Conservation (phyloP, 805 yeast species). For the Ogataea populi-albae region DNA sequence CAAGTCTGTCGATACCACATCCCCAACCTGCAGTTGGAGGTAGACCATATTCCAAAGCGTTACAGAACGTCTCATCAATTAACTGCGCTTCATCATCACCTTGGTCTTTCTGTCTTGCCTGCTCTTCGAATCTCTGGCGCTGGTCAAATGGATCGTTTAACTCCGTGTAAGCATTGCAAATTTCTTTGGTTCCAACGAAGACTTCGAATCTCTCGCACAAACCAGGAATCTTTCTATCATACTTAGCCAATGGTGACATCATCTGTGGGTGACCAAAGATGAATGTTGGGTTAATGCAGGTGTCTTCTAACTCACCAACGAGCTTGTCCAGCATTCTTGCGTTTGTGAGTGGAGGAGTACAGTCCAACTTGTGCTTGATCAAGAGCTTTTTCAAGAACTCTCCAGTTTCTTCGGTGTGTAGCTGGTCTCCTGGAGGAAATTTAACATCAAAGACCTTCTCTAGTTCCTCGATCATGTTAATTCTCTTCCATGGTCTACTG, state of each 20-base stretch:
- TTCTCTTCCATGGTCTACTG: constrained; percentile 97
- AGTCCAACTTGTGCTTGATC: constrained; percentile 77
- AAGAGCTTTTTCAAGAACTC: constrained; percentile 80
- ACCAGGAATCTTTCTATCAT: constrained; percentile 88
- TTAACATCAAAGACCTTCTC: constrained; percentile 82
- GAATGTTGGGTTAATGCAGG: constrained; percentile 94
- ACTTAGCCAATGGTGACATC: constrained; percentile 99
- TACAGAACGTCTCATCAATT: constrained; percentile 94
- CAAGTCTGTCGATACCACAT: constrained; percentile 96
- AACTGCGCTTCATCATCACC: constrained; percentile 99
- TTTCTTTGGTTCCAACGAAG: constrained; percentile 97
- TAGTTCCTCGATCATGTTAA: constrained; percentile 94
- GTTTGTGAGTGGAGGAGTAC: constrained; percentile 87
- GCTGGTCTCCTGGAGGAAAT: constrained; percentile 94
- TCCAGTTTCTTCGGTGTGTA: constrained; percentile 93
- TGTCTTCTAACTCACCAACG: constrained; percentile 94
- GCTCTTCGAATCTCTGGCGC: constrained; percentile 96
- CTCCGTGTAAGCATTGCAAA: constrained; percentile 97
- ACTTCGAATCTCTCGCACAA: constrained; percentile 98
- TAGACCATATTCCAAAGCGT: constrained; percentile 95
- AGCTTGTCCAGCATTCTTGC: constrained; percentile 98
- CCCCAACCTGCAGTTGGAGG: constrained; percentile 99
- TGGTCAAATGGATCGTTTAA: constrained; percentile 99
- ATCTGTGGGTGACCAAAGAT: constrained; percentile 98
- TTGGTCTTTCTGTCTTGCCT: constrained; percentile 96